phyloP scores from a whole-genome alignment of 176 grass and related monocot genomes.

The Lolium multiflorum region DNA sequence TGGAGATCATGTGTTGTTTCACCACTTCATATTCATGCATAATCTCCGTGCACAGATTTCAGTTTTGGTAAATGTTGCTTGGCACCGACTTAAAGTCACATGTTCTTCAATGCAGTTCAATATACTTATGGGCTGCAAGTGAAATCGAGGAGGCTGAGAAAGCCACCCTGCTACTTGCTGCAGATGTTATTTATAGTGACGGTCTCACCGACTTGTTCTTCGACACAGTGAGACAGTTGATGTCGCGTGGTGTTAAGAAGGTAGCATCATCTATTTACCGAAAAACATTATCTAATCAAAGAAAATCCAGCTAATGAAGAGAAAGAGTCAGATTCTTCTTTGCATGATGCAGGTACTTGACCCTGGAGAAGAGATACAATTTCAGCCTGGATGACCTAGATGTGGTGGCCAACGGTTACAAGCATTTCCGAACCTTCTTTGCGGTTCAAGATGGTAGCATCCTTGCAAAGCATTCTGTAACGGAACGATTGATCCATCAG shows the following conservation, averaged over 20 bases:
- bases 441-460: conserved; percentile 45
- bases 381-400: conserved; percentile 81
- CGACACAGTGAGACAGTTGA: conserved; percentile 51
- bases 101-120: conserved; percentile 43
- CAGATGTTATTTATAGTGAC: conserved; percentile 90
- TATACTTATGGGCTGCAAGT: conserved; percentile 52
- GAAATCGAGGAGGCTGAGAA: conserved; percentile 79
- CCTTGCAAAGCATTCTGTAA: neutral
- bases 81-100: neutral
- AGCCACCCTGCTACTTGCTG: conserved; percentile 71
- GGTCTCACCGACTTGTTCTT: conserved; percentile 86
- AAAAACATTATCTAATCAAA: neutral
- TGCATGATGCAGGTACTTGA: conserved; percentile 72
- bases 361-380: conserved; percentile 93
- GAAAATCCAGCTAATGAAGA: neutral
- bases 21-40: neutral
- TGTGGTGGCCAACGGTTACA: conserved; percentile 81
- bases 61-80: neutral
- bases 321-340: neutral
- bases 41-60: neutral
- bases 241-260: conserved; percentile 68
- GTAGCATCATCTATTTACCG: conserved; percentile 34
- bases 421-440: conserved; percentile 73
- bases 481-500: neutral
- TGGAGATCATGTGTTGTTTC: neutral